A percentile compares a stretch with the other conserved stretches of the same genome.
These are phyloP conservation scores for Mycosphaerella arachidis DNA, from an alignment of 2,329 filamentous ascomycete genomes.

Conservation along the genomic window DNA sequence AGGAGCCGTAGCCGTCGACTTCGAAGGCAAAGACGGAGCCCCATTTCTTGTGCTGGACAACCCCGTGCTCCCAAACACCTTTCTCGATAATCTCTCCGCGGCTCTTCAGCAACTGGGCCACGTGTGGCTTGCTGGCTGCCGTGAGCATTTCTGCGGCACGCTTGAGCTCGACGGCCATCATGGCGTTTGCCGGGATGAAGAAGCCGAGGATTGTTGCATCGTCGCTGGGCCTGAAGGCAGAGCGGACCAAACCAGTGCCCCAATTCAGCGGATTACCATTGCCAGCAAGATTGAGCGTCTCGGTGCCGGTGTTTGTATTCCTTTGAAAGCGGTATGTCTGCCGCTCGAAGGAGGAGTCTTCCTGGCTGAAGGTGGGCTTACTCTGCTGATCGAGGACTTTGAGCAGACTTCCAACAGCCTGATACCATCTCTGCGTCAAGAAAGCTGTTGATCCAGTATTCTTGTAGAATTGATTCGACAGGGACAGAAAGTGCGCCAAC, in stretches of 20 bases:
- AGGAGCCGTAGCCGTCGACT: conserved; percentile 79
- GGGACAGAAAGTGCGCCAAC: conserved; percentile 80
- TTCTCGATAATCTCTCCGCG: conserved; percentile 64
- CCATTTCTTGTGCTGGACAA: conserved; percentile 69
- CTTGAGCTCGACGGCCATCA: conserved; percentile 86
- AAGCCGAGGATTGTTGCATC: conserved; percentile 92
- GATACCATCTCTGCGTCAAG: conserved; percentile 71
- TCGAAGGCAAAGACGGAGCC: conserved; percentile 82
- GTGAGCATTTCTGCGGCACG: conserved; percentile 68
- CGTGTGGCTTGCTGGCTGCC: conserved; percentile 51
- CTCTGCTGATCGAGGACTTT: conserved; percentile 73
- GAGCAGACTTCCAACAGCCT: conserved; percentile 70
- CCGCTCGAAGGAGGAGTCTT: conserved; percentile 58
- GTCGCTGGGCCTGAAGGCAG: conserved; percentile 90
- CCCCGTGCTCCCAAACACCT: conserved; percentile 79
- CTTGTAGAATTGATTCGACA: conserved; percentile 81
- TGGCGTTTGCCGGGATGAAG: conserved; percentile 92
- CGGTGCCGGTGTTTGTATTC: conserved; percentile 73
- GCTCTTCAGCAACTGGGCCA: conserved; percentile 47
- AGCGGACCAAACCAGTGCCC: conserved; percentile 80
- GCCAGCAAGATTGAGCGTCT: conserved; percentile 77
- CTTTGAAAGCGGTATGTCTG: conserved; percentile 89
- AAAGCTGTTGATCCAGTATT: conserved; percentile 75
- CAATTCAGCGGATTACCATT: conserved; percentile 86
- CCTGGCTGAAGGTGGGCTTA: conserved; percentile 69